Conservation (phyloP, 768 basidiomycete genomes). For the Boletus fagicola region DNA sequence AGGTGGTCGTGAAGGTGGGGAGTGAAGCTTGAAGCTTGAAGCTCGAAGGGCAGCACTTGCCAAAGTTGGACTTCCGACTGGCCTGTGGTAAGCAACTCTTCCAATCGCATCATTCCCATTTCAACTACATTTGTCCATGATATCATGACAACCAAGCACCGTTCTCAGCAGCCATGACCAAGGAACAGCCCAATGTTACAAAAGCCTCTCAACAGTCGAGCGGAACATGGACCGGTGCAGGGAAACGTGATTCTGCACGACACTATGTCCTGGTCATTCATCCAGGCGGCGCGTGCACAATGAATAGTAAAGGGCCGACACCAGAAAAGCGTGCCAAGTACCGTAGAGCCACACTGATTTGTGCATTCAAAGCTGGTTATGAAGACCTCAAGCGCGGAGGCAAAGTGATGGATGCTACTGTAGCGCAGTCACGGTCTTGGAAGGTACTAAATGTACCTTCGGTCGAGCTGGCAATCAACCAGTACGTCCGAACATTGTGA, state of each 20-base stretch:
- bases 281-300: conserved; percentile 76
- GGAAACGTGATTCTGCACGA: conserved; percentile 4
- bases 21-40: too few species aligned
- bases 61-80: too few species aligned
- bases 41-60: too few species aligned
- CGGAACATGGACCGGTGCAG: not conserved
- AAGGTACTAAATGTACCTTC: too few species aligned
- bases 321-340: conserved; percentile 59
- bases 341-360: conserved; percentile 49
- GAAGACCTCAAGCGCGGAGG: conserved; percentile 63
- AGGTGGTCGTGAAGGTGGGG: too few species aligned
- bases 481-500: not conserved
- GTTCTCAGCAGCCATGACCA: conserved; percentile 1
- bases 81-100: too few species aligned
- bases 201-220: not conserved
- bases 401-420: conserved; percentile 81
- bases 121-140: not conserved
- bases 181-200: not conserved
- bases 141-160: not conserved
- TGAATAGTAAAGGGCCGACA: conserved; percentile 56
- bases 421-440: conserved; percentile 73
- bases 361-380: conserved; percentile 61
- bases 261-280: conserved; percentile 46
- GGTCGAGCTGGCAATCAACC: not conserved
- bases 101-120: too few species aligned